Percentiles rank a stretch among this genome's conserved stretches.
phyloP scores from a whole-genome alignment of 1,284 basidiomycete species.

The Pseudozyma thailandica region DNA sequence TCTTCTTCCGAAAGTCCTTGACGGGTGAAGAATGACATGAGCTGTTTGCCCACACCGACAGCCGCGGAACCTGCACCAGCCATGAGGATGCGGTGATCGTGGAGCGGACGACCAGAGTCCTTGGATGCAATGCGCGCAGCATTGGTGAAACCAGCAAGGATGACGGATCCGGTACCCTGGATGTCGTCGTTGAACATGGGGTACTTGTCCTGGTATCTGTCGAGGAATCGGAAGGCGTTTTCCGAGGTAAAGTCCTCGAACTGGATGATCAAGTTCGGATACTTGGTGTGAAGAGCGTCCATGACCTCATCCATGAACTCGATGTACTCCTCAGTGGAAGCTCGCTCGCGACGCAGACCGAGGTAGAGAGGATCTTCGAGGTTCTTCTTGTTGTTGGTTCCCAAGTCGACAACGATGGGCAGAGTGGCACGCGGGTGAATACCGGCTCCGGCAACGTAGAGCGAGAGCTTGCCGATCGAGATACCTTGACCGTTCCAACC shows the following conservation, averaged over 20 bases:
- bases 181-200: constrained; percentile 81
- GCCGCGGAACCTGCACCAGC: constrained; percentile 88
- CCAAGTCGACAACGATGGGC: constrained; percentile 78
- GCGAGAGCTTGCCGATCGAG: constrained; percentile 88
- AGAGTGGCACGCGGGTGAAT: constrained; percentile 85
- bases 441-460: constrained; percentile 90
- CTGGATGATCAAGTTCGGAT: constrained; percentile 84
- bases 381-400: constrained; percentile 85
- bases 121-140: constrained; percentile 82
- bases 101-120: constrained; percentile 77
- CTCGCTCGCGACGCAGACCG: constrained; percentile 73
- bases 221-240: constrained; percentile 65
- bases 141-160: constrained; percentile 88
- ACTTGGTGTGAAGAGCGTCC: constrained; percentile 73
- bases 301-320: constrained; percentile 95
- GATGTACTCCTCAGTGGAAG: constrained; percentile 64
- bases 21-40: constrained; percentile 64
- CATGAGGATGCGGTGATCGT: constrained; percentile 87
- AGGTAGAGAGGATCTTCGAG: constrained; percentile 90
- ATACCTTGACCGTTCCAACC: constrained; percentile 80
- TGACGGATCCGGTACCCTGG: constrained; percentile 75
- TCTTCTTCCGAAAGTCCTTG: constrained; percentile 63
- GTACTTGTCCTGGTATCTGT: constrained; percentile 63
- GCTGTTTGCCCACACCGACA: constrained; percentile 74
- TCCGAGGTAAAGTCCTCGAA: constrained; percentile 75